Base-by-base conservation (phyloP, 2,329 filamentous ascomycete species). In the Phaeosphaeria sp. region DNA sequence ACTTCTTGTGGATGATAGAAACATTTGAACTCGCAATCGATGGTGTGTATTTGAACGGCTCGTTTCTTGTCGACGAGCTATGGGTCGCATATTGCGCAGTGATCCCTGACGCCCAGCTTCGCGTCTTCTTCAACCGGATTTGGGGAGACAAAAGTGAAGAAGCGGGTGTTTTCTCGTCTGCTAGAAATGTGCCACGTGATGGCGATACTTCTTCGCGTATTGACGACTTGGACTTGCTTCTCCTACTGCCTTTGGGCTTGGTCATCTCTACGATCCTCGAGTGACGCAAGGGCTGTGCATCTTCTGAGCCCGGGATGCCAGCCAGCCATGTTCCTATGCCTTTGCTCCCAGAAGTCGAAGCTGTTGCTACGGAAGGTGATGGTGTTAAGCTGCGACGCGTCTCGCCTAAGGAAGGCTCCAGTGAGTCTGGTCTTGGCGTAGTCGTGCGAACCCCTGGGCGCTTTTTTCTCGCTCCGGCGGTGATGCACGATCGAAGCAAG, bases 281-380 rank as follows among this genome's bases (percentile, higher is more conserved):
- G 45, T 66, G 65, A 5, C 61, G 64, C 1, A 68, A 40, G 9
- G 67, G 55, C 18, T 60, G 57, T 6, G 56, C 60, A 20, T 69
- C 61, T 49, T 64, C 61, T 43, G 61, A 67, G n/a, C 56, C 64
- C 7, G 69, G 65, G 11, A 74, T 66, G 43, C 69, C 65, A 11
- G 69, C 69, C 22, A 74, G 67, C 71, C 71, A 74, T 13, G 65
- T 69, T 1, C 69, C 69, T 18, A 74, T 73, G 7, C 67, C 65
- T 43, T 64, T 64, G 22, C 55, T 58, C 13, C 56, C 52, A n/a
- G 57, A 46, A 1, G 64, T 55, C 21, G 51, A 48, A 18, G 55
- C 42, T 22, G 61, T 46, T 24, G 15, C 44, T 15, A 62, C 55
- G 15, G 62, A 53, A n/a, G 65, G 61, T 20, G 56, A 64, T 11